Conservation (phyloP, 1,139 yeast species). For the Magnusiomyces ingens region DNA sequence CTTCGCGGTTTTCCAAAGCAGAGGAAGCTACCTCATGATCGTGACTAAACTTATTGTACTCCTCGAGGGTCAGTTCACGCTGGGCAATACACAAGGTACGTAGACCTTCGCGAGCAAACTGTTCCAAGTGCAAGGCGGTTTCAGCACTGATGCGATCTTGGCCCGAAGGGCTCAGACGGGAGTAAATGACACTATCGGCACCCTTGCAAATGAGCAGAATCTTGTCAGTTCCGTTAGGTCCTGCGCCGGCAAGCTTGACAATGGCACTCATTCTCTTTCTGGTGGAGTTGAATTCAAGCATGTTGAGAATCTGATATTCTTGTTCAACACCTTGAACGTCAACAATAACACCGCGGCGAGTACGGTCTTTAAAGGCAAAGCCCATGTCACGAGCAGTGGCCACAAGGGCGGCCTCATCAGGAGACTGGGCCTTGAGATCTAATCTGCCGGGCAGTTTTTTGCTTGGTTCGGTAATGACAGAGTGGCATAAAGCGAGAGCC, state of each 20-base stretch:
- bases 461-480: constrained; percentile 73
- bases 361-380: constrained; percentile 67
- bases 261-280: constrained; percentile 97
- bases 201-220: constrained; percentile 75
- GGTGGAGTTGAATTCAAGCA: constrained; percentile 81
- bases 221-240: constrained; percentile 26
- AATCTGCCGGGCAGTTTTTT: constrained; percentile 51
- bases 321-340: constrained; percentile 67
- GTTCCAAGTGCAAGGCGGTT: constrained; percentile 83
- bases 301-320: constrained; percentile 69
- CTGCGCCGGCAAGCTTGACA: constrained; percentile 49
- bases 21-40: constrained; percentile 68
- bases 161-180: constrained; percentile 46
- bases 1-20: constrained; percentile 72
- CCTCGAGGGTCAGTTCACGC: constrained; percentile 55
- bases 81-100: constrained; percentile 92
- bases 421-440: constrained; percentile 88
- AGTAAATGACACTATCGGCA: constrained; percentile 87
- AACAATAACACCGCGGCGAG: constrained; percentile 61
- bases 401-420: constrained; percentile 95
- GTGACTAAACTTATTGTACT: constrained; percentile 60
- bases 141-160: constrained; percentile 51
- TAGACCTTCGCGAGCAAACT: constrained; percentile 93
- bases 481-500: constrained; percentile 84
- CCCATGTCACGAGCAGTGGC: constrained; percentile 92